Conservation (phyloP, 2,329 filamentous ascomycete genomes). For the Teratosphaeria zuluensis region DNA sequence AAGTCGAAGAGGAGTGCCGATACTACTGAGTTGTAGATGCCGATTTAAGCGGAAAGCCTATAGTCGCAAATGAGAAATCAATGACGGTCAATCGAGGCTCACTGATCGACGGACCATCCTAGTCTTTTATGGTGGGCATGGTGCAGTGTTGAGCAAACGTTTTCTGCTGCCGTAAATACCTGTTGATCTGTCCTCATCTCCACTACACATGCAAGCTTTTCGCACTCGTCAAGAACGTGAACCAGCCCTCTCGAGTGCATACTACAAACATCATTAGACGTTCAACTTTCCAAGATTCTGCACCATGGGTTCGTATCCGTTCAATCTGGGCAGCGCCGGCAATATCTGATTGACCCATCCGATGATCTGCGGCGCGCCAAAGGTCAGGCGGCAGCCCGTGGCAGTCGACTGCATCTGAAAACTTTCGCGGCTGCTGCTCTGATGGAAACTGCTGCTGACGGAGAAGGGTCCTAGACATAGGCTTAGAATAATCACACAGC, state of each 20-base stretch:
- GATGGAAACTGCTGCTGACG: constrained; percentile 1
- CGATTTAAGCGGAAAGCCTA: background rate
- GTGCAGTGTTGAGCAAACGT: too few species aligned
- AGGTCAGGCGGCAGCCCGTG: background rate
- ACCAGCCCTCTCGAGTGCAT: too few species aligned
- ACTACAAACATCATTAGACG: too few species aligned
- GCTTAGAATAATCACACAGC: too few species aligned
- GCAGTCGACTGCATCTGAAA: constrained; percentile 1
- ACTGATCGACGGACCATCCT: too few species aligned
- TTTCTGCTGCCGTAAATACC: too few species aligned
- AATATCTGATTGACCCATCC: constrained; percentile 1
- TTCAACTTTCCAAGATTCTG: background rate
- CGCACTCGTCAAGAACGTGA: too few species aligned
- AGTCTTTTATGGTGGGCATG: too few species aligned
- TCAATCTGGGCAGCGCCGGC: background rate
- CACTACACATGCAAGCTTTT: too few species aligned
- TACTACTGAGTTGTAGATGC: background rate
- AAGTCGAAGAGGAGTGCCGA: background rate
- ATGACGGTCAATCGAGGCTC: background rate
- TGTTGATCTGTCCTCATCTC: too few species aligned
- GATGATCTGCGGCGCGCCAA: constrained; percentile 1
- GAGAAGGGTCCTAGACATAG: background rate
- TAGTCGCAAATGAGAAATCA: background rate
- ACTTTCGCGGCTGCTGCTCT: background rate
- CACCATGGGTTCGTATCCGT: background rate